Evolutionary conservation across 805 yeast species (phyloP), one percentile per base, ranked within the genome.

Genomic region (Cyberlindnera euphorbiae): DNA sequence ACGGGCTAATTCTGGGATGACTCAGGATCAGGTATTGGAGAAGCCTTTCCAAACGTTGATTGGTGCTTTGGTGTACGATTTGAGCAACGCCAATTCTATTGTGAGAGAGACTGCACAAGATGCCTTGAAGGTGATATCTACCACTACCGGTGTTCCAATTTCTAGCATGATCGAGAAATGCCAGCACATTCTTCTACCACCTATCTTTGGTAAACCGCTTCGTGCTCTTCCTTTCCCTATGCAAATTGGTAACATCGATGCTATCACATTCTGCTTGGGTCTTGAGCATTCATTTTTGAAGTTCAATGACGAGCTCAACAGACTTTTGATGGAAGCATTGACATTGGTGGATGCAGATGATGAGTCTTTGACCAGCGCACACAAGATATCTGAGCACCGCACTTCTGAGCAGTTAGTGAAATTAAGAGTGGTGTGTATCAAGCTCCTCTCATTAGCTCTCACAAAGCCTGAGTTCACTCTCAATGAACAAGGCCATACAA

Each of bases 241-340:
- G 96, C 98, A 94, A 62, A 93, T 93, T 38, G 98, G 98, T 25
- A 89, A 93, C 57, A 89, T 93, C 43, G 97, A 93, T 59, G 97
- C 97, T 1, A 85, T 93, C n/a, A 80, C 95, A 0, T 94, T 80
- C 59, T 90, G 97, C 54, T 64, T 93, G 39, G 77, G 82, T 1
- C 66, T 90, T 32, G 93, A 86, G 10, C 74, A 82, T 44, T 72
- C 96, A 0, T 88, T 90, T 48, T 64, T 90, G 46, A 80, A 81
- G 8, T 90, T 87, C 56, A 85, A 84, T 47, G 97, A 93, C 37
- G 97, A 94, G 53, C 63, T 93, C 41, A 83, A 81, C 41, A 66
- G 99, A 35, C 65, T 94, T 38, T 63, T 93, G 8, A 75, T 85
- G 39, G 99, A 93, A 56, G 96, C 97, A 0, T 67, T 90, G 38